These are phyloP conservation scores for Fusarium chaquense DNA, from an alignment of 2,329 filamentous ascomycete species.

Conservation along the genomic window DNA sequence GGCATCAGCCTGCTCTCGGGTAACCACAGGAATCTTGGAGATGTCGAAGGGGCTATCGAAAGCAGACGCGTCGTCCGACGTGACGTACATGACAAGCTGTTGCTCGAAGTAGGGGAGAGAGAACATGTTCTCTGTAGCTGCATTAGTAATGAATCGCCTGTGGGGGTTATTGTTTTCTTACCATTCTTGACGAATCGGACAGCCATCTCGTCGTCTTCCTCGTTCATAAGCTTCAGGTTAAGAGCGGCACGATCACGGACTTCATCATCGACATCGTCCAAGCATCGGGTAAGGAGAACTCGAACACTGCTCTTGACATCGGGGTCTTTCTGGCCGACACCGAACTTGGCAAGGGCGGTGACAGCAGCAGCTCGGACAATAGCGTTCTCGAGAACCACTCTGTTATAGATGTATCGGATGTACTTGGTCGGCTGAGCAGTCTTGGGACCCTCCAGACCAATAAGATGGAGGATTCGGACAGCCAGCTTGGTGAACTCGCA, in stretches of 20 bases:
- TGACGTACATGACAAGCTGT: constrained; percentile 97
- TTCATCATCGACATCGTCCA: constrained; percentile 98
- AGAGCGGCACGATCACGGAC: constrained; percentile 95
- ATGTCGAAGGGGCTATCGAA: constrained; percentile 92
- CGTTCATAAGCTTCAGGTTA: constrained; percentile 90
- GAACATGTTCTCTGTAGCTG: constrained; percentile 84
- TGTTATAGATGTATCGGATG: constrained; percentile 99
- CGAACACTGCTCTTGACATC: constrained; percentile 97
- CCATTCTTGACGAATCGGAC: constrained; percentile 92
- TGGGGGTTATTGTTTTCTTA: constrained; percentile 52
- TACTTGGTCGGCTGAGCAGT: constrained; percentile 98
- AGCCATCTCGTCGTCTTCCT: constrained; percentile 90
- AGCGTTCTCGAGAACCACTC: constrained; percentile 96
- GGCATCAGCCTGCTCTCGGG: constrained; percentile 93
- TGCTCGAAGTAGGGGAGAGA: constrained; percentile 95
- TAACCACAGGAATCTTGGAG: constrained; percentile 89
- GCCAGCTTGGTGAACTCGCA: constrained; percentile 99
- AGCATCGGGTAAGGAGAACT: constrained; percentile 89
- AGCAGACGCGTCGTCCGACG: constrained; percentile 86
- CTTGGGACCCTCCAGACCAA: constrained; percentile 94
- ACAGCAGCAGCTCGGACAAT: constrained; percentile 95
- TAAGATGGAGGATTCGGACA: constrained; percentile 91
- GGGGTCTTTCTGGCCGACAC: constrained; percentile 93
- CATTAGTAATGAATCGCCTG: constrained; percentile 20
- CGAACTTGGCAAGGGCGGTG: constrained; percentile 95